phyloP scores from a whole-genome alignment of 2,329 filamentous ascomycete species.

The Arthrobotrys sphaeroides region DNA sequence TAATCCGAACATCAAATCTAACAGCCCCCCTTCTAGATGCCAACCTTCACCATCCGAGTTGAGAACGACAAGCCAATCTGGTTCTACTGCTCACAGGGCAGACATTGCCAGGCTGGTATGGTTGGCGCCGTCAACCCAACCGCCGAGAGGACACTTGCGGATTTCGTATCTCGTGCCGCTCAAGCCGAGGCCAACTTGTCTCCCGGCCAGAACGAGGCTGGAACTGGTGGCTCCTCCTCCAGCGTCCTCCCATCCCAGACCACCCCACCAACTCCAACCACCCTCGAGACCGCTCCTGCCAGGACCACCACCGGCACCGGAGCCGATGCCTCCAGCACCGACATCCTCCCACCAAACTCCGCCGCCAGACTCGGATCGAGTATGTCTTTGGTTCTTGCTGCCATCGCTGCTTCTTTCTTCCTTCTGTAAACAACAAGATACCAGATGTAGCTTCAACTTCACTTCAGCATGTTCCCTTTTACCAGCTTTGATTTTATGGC shows the following conservation, averaged over 20 bases:
- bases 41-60: slow-evolving; percentile 75
- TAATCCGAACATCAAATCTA: slow-evolving; percentile 16
- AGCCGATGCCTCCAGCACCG: slow-evolving; percentile 5
- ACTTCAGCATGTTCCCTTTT: slow-evolving; percentile 46
- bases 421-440: slow-evolving; percentile 32
- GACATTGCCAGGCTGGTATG: slow-evolving; percentile 80
- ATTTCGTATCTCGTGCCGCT: slow-evolving; percentile 60
- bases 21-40: slow-evolving; percentile 34
- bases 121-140: slow-evolving; percentile 76
- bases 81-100: slow-evolving; percentile 79
- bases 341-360: slow-evolving; percentile 27
- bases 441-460: slow-evolving; percentile 31
- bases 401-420: slow-evolving; percentile 54
- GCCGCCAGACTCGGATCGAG: slow-evolving; percentile 37
- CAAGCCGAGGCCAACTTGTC: slow-evolving; percentile 62
- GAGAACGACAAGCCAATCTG: slow-evolving; percentile 77
- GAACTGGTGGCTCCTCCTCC: slow-evolving; percentile 35
- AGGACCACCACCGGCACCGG: neutral
- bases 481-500: neutral
- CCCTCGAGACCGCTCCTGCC: slow-evolving; percentile 7
- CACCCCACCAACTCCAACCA: slow-evolving; percentile 27
- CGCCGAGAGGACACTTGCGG: slow-evolving; percentile 53
- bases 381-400: slow-evolving; percentile 47
- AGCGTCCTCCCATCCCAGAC: slow-evolving; percentile 30
- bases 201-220: slow-evolving; percentile 59